Evolutionary conservation across 345 rosid species (phyloP).

Genomic region (Euclidium syriacum): DNA sequence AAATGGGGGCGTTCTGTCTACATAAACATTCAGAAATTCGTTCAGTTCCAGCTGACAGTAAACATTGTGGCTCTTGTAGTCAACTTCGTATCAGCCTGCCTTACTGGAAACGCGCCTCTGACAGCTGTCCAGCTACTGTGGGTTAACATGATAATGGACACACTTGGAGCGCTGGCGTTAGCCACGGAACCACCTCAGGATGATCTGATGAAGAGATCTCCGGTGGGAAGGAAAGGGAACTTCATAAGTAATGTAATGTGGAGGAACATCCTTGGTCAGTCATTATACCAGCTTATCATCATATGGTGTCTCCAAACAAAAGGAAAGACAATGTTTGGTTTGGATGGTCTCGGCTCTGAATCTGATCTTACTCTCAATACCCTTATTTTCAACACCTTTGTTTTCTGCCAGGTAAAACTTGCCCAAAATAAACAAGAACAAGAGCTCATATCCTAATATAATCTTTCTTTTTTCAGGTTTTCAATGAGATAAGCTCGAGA

Average conservation of each 20-base stretch:
- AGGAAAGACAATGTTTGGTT: constrained; percentile 48
- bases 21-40: constrained; percentile 80
- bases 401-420: constrained; percentile 79
- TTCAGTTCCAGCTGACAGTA: constrained; percentile 91
- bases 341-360: constrained; percentile 45
- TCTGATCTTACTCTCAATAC: constrained; percentile 72
- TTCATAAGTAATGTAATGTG: constrained; percentile 92
- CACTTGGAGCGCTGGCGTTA: constrained; percentile 83
- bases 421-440: neutral
- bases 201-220: constrained; percentile 60
- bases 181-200: constrained; percentile 85
- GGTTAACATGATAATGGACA: constrained; percentile 94
- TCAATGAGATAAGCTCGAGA: constrained; percentile 78
- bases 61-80: constrained; percentile 79
- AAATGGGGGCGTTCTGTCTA: constrained; percentile 93
- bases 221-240: constrained; percentile 77
- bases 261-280: constrained; percentile 93
- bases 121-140: constrained; percentile 85
- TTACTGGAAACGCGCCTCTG: constrained; percentile 75
- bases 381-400: constrained; percentile 75
- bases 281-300: constrained; percentile 67
- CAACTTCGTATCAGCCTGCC: constrained; percentile 88
- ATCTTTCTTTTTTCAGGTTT: constrained; percentile 38
- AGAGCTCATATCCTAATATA: neutral
- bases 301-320: constrained; percentile 63